These are phyloP conservation scores for Ceratobasidium sp. DNA, from an alignment of 1,284 basidiomycete species.

Conservation along the genomic window DNA sequence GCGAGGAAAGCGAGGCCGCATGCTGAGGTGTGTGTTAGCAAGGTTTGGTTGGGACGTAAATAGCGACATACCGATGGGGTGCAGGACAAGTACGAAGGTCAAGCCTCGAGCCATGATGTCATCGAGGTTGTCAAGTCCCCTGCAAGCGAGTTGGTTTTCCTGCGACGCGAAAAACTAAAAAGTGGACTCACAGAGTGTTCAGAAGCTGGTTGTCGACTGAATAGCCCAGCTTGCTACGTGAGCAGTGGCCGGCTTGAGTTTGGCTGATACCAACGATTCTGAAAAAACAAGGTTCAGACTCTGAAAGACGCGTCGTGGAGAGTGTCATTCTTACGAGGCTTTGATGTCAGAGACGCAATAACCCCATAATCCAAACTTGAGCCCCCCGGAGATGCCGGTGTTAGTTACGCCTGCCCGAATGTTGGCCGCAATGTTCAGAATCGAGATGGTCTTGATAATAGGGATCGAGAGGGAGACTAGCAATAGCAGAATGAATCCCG, in stretches of 20 bases:
- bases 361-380: constrained; percentile 68
- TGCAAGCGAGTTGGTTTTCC: constrained; percentile 40
- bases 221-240: constrained; percentile 62
- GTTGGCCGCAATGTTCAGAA: constrained; percentile 61
- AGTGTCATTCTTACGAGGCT: constrained; percentile 48
- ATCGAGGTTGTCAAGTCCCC: constrained; percentile 54
- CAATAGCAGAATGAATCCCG: constrained; percentile 66
- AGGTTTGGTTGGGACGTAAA: neutral
- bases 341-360: constrained; percentile 64
- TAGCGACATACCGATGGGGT: constrained; percentile 60
- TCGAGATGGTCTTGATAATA: constrained; percentile 65
- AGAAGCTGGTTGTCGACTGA: constrained; percentile 62
- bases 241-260: constrained; percentile 58
- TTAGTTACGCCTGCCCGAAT: constrained; percentile 53
- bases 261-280: constrained; percentile 59
- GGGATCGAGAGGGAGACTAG: constrained; percentile 68
- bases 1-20: constrained; percentile 65
- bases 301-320: constrained; percentile 40
- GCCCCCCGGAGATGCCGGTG: constrained; percentile 56
- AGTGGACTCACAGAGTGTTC: constrained; percentile 58
- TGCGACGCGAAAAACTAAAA: constrained; percentile 12
- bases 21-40: constrained; percentile 53
- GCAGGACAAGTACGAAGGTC: constrained; percentile 57
- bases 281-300: constrained; percentile 45
- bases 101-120: constrained; percentile 57